A percentile compares a stretch with the other conserved stretches of the same genome.
phyloP scores from a whole-genome alignment of 2,329 filamentous ascomycete species.

The Hirsutella minnesotensis region DNA sequence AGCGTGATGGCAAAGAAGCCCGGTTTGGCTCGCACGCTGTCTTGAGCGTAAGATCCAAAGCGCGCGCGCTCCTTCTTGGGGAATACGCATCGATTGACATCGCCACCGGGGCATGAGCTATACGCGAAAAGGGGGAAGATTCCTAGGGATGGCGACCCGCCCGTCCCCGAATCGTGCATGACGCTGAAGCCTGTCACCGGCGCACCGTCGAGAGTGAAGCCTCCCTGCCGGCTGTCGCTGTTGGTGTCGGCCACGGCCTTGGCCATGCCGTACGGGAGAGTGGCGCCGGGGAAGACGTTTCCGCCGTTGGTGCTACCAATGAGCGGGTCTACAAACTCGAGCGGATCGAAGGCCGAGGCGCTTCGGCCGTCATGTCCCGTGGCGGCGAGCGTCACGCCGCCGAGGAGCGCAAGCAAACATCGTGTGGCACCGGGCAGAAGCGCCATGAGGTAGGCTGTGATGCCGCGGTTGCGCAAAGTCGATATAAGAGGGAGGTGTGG shows the following conservation, averaged over 20 bases:
- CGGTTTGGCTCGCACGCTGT: conserved; percentile 43
- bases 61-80: conserved; percentile 30
- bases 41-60: conserved; percentile 33
- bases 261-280: conserved; percentile 36
- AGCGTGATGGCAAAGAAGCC: conserved; percentile 55
- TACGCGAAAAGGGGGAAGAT: conserved; percentile 66
- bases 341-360: conserved; percentile 14
- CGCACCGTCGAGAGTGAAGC: conserved; percentile 39
- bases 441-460: too few species aligned
- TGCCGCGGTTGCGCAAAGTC: too few species aligned
- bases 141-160: conserved; percentile 49
- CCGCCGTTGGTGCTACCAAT: conserved; percentile 20
- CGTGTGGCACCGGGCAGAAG: too few species aligned
- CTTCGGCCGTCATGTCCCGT: too few species aligned
- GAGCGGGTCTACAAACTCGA: conserved; percentile 23
- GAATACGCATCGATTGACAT: conserved; percentile 50
- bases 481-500: too few species aligned
- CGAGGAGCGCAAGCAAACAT: too few species aligned
- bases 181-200: conserved; percentile 43
- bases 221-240: conserved; percentile 39
- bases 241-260: conserved; percentile 41
- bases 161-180: conserved; percentile 48
- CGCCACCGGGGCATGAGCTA: conserved; percentile 44
- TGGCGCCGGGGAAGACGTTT: conserved; percentile 32
- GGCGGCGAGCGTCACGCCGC: too few species aligned